Conservation (phyloP, 371 early-diverging fungal genomes). For the Mortierella sp. region DNA sequence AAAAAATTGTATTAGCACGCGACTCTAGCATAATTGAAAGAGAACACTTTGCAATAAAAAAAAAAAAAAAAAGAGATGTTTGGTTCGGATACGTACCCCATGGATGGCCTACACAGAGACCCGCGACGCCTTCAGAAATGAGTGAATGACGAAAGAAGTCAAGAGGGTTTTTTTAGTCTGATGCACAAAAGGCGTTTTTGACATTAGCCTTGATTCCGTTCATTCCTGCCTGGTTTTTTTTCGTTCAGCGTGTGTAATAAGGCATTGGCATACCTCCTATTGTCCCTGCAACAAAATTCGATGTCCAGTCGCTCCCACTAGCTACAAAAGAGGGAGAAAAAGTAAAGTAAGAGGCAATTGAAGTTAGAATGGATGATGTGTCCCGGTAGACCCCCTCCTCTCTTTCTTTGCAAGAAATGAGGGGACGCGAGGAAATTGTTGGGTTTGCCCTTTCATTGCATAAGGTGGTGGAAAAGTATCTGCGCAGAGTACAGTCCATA, state of each 20-base stretch:
- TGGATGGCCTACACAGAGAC: slow-evolving; percentile 76
- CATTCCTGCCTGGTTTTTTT: not conserved
- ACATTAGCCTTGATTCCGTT: slow-evolving; percentile 1
- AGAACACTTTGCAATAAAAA: not conserved
- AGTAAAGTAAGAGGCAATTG: slow-evolving; percentile 17
- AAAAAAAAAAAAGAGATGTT: not conserved
- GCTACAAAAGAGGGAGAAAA: slow-evolving; percentile 29
- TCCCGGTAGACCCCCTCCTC: not conserved
- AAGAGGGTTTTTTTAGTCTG: slow-evolving; percentile 10
- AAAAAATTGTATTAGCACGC: not conserved
- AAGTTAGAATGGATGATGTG: not conserved
- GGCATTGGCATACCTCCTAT: slow-evolving; percentile 64
- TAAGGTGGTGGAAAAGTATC: not conserved
- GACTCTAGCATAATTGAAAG: not conserved
- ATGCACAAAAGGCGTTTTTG: not conserved
- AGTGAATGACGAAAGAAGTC: slow-evolving; percentile 3
- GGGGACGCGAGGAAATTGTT: not conserved
- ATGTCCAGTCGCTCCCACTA: slow-evolving; percentile 60
- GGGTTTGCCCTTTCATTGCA: not conserved
- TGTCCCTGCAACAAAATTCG: slow-evolving; percentile 71
- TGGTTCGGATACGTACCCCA: slow-evolving; percentile 64
- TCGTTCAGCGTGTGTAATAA: not conserved
- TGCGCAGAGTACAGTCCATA: not conserved
- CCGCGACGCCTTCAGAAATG: slow-evolving; percentile 67
- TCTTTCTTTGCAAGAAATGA: not conserved